phyloP scores from a whole-genome alignment of 2,329 filamentous ascomycete genomes.

The Hypoxylon sp. region DNA sequence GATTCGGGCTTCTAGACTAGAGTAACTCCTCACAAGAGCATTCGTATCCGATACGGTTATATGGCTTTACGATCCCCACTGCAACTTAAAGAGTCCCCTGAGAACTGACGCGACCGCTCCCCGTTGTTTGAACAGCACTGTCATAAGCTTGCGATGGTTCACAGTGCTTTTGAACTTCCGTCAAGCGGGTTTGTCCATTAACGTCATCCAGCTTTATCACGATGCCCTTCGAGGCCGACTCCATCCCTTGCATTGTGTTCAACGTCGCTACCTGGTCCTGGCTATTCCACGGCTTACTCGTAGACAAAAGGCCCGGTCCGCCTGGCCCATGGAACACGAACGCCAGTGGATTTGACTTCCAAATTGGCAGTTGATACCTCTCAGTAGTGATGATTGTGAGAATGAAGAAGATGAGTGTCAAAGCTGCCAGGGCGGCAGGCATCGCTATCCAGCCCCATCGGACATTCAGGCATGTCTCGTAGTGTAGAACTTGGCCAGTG shows the following conservation, averaged over 20 bases:
- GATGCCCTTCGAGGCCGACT: neutral
- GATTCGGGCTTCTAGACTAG: too few relatives aligned
- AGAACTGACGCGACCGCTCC: neutral
- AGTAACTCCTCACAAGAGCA: too few relatives aligned
- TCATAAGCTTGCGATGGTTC: neutral
- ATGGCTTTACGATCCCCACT: neutral
- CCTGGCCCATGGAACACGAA: conserved; percentile 1
- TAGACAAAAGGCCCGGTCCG: neutral
- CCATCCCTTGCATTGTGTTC: neutral
- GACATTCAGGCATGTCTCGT: conserved; percentile 14
- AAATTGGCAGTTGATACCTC: neutral
- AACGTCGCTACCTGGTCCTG: neutral
- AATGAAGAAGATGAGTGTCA: conserved; percentile 1
- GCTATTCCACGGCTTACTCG: neutral
- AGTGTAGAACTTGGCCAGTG: conserved; percentile 11
- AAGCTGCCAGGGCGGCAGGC: neutral
- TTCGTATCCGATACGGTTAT: too few relatives aligned
- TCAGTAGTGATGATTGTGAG: conserved; percentile 1
- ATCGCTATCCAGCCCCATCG: conserved; percentile 20
- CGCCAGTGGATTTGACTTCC: neutral
- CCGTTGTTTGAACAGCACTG: neutral
- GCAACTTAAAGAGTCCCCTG: neutral
- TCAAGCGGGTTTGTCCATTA: neutral
- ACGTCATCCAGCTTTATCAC: neutral
- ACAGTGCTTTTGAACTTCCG: neutral